A percentile compares a stretch with the other conserved stretches of the same genome.
Conservation (phyloP, 495 filamentous ascomycete genomes). For the Penicillium malachiteum region DNA sequence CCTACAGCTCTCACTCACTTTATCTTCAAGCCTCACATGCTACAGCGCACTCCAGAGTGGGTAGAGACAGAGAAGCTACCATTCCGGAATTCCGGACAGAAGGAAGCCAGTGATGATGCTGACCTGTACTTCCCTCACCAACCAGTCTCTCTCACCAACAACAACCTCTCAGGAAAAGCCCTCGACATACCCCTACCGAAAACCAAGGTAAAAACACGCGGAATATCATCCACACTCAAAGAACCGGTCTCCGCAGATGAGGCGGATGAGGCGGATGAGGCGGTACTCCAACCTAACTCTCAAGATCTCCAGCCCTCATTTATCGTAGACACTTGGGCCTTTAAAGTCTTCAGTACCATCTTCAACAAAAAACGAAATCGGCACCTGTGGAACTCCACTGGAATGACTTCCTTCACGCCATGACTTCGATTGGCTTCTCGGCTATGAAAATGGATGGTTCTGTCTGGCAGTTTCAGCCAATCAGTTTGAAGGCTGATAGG, state of each 20-base stretch:
- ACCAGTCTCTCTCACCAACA: too few species aligned
- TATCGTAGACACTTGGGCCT: background rate
- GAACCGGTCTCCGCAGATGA: background rate
- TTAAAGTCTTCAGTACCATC: background rate
- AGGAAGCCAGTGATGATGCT: too few species aligned
- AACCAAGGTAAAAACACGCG: background rate
- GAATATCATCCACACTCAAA: background rate
- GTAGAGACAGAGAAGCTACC: too few species aligned
- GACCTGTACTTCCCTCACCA: too few species aligned
- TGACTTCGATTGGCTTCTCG: conserved; percentile 46
- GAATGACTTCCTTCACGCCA: conserved; percentile 53
- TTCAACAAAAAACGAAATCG: conserved; percentile 1
- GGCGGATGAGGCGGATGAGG: too few species aligned
- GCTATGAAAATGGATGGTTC: conserved; percentile 52
- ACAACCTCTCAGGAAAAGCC: too few species aligned
- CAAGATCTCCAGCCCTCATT: background rate
- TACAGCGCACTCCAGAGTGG: too few species aligned
- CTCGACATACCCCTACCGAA: too few species aligned
- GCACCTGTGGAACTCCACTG: conserved; percentile 24
- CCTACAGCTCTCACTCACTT: too few species aligned
- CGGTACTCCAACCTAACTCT: background rate
- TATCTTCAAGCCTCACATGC: too few species aligned
- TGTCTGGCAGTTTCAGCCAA: conserved; percentile 51
- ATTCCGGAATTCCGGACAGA: too few species aligned
- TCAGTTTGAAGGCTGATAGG: conserved; percentile 34